These are phyloP conservation scores for Sclerospora graminicola DNA, from an alignment of 352 stramenopile genomes.

Conservation along the genomic window DNA sequence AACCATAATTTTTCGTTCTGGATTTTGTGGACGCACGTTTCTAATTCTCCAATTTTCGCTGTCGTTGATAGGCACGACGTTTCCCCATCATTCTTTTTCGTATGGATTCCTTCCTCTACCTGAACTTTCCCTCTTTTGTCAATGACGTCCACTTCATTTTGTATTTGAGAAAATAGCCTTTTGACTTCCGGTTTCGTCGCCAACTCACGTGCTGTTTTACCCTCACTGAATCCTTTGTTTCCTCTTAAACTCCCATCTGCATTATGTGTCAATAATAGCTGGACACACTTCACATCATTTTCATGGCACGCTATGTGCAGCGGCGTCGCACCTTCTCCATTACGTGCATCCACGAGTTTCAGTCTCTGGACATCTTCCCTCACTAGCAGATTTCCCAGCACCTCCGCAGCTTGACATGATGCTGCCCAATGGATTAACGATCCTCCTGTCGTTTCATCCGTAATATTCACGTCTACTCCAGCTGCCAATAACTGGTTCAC, in stretches of 20 bases:
- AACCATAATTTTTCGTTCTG: constrained; percentile 29
- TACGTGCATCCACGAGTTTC: constrained; percentile 38
- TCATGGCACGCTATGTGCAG: constrained; percentile 61
- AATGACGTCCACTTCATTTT: neutral
- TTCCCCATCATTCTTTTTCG: neutral
- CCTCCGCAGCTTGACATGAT: constrained; percentile 51
- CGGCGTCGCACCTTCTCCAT: constrained; percentile 64
- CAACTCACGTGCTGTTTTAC: constrained; percentile 48
- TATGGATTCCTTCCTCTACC: neutral
- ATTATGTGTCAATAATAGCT: constrained; percentile 33
- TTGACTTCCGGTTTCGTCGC: constrained; percentile 36
- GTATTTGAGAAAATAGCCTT: constrained; percentile 18
- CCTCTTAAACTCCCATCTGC: constrained; percentile 36
- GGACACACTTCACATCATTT: constrained; percentile 41
- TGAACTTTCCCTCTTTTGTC: neutral
- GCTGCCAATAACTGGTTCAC: constrained; percentile 52
- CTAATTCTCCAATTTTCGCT: constrained; percentile 2
- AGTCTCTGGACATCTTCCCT: constrained; percentile 23
- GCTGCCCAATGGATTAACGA: constrained; percentile 74
- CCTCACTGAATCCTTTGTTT: constrained; percentile 36
- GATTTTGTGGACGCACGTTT: constrained; percentile 15
- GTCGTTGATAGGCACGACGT: constrained; percentile 1
- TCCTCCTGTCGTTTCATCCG: constrained; percentile 42
- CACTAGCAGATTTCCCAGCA: constrained; percentile 38
- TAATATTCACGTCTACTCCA: constrained; percentile 42